phyloP scores from a whole-genome alignment of 208 protist species.

The Leishmania braziliensis region DNA sequence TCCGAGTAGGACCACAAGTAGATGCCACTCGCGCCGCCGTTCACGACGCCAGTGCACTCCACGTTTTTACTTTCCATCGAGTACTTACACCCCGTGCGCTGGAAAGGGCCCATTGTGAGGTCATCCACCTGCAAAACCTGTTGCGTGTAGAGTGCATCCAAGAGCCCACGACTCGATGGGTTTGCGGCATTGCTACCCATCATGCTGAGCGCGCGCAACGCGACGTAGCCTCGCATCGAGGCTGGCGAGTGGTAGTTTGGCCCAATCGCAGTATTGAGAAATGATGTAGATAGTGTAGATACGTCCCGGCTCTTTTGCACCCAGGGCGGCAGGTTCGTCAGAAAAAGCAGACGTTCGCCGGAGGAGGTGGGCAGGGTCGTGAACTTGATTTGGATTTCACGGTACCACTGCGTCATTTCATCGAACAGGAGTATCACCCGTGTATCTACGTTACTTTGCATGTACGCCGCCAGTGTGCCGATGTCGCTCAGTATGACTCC shows the following conservation, averaged over 20 bases:
- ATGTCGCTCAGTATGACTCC: background rate
- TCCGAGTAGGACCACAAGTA: constrained; percentile 13
- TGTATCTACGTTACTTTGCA: background rate
- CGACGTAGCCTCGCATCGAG: constrained; percentile 20
- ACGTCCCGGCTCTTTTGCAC: background rate
- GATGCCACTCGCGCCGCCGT: constrained; percentile 6
- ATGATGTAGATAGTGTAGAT: background rate
- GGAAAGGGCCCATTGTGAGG: constrained; percentile 19
- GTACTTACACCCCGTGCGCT: constrained; percentile 9
- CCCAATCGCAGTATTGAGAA: background rate
- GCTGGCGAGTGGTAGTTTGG: constrained; percentile 5
- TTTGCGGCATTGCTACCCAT: constrained; percentile 1
- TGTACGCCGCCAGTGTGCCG: background rate
- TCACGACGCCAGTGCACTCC: constrained; percentile 2
- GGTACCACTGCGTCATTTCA: constrained; percentile 17
- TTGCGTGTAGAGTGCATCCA: constrained; percentile 3
- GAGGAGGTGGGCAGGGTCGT: too few species aligned
- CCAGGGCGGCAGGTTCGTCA: constrained; percentile 28
- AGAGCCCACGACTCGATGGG: constrained; percentile 1
- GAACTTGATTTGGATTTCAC: background rate
- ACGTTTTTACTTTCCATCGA: background rate
- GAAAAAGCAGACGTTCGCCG: constrained; percentile 7
- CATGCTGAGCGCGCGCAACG: constrained; percentile 19
- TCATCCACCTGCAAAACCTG: constrained; percentile 13
- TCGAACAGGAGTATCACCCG: constrained; percentile 13